Evolutionary conservation across 2,329 filamentous ascomycete species (phyloP), one percentile per base, ranked within the genome.

Genomic region (Colletotrichum phormii): DNA sequence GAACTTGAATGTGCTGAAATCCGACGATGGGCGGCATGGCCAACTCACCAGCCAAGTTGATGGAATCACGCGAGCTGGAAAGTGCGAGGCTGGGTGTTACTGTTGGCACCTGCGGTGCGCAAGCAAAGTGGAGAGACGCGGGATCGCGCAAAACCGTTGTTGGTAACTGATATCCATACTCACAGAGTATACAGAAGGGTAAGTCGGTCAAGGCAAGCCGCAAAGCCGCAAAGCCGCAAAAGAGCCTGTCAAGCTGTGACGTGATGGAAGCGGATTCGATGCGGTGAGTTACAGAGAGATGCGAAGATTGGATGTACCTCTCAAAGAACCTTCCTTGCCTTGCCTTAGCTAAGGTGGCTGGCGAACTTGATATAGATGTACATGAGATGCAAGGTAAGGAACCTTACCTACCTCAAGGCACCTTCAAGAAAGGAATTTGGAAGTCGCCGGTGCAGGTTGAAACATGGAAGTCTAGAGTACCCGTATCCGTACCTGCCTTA

Each of bases 231-330:
- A 42, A 42, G 13, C 37, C 37, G 15, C n/a, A 15, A 22, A 35
- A 49, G 8, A 49, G 18, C 49, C 51, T 53, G 49, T 18, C 49
- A 51, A 33, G 29, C 53, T 51, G 62, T 31, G 24, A 51, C 26
- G 63, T 67, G 55, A 55, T 57, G 46, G 55, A 46, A 35, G 33
- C 4, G n/a, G 63, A 18, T 8, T 42, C 11, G 31, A 66, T 60
- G 55, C 67, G 62, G 67, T 67, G 67, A 71, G 55, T 67, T 71
- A 63, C 31, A 60, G 42, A 55, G 9, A 54, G 37, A 35, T 33
- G 22, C 51, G 33, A 49, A 59, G 15, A 24, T 35, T 18, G 35
- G 24, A 31, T 9, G 42, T 49, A n/a, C 42, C 18, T n/a, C 18
- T 7, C 33, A 35, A 35, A 12, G 33, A 9, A 35, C 33, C 33